Evolutionary conservation across 2,329 filamentous ascomycete genomes (phyloP).

Genomic region (Sporothrix globosa): DNA sequence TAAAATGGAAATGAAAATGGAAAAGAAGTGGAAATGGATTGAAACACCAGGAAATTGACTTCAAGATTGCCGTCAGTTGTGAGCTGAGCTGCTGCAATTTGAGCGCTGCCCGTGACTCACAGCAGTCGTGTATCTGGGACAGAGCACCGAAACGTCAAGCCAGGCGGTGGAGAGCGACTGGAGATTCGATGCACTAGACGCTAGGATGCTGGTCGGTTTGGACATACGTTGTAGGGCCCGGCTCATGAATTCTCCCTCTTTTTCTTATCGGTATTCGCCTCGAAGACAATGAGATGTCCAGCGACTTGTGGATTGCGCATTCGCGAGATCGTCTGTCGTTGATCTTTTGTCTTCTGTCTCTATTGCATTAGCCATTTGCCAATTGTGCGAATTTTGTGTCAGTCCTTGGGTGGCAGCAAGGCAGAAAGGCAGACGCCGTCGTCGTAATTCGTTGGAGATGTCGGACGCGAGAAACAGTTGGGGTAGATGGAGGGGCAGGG

Average conservation of each 20-base stretch:
- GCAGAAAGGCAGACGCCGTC: neutral
- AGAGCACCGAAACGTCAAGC: neutral
- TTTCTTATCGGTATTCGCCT: neutral
- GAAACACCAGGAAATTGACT: neutral
- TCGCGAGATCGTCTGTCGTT: neutral
- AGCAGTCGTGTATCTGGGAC: neutral
- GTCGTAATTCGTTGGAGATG: slow-evolving; percentile 18
- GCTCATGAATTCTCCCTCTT: neutral
- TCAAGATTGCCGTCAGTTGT: neutral
- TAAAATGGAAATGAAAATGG: neutral
- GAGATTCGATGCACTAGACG: slow-evolving; percentile 23
- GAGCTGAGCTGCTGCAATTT: neutral
- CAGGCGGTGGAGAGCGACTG: slow-evolving; percentile 1
- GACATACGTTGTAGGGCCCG: neutral
- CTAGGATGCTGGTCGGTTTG: slow-evolving; percentile 15
- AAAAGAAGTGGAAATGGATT: neutral
- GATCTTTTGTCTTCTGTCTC: neutral
- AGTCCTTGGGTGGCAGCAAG: neutral
- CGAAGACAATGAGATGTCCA: neutral
- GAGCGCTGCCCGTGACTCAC: slow-evolving; percentile 19
- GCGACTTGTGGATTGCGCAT: slow-evolving; percentile 1
- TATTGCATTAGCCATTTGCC: neutral
- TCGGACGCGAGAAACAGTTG: slow-evolving; percentile 13
- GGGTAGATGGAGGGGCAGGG: neutral
- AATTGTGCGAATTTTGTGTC: neutral